Evolutionary conservation across 345 rosid species (phyloP), one percentile per base, ranked within the genome.

Genomic region (Citrus reticulata): DNA sequence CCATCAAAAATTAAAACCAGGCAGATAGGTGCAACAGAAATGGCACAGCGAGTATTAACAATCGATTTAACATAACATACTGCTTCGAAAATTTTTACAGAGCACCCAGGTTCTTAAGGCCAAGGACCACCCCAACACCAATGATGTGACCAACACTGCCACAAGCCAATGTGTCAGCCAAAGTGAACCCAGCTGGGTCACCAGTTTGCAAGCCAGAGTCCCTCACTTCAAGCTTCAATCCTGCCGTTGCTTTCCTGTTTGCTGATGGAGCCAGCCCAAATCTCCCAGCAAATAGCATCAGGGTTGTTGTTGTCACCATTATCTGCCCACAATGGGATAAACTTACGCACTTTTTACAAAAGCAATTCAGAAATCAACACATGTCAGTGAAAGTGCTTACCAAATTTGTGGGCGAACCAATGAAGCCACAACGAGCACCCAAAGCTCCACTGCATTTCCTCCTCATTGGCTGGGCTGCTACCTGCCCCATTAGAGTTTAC

Each of bases 211-310:
- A 82, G 2, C 99, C 97, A 0, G 97, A 92, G 72, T 95, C 97
- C 88, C 97, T 90, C 22, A 54, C 95, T 85, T 93, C 98, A 13
- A 93, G 87, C 91, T 87, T 95, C 80, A 95, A 82, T 80, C 98
- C 98, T 25, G 97, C 97, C 1, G 98, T 96, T 7, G 99, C 89
- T 76, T 91, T 96, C 86, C 98, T 83, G 90, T 96, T 96, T 40
- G 99, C 99, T 4, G 98, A 93, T 32, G 99, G 99, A 1, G 99
- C 99, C 70, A 96, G 72, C 79, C 99, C 99, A 74, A 93, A 96
- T 82, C 98, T 89, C 70, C 99, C 98, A 5, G 98, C 98, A 75
- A 95, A 95, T 22, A 95, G 77, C 99, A 95, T 95, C 71, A 95
- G 80, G 63, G 82, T 93, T 61, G 99, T 95, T 19, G 82, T 75